Conservation (phyloP, 306 rosid species). For the Gillenia trifoliata region DNA sequence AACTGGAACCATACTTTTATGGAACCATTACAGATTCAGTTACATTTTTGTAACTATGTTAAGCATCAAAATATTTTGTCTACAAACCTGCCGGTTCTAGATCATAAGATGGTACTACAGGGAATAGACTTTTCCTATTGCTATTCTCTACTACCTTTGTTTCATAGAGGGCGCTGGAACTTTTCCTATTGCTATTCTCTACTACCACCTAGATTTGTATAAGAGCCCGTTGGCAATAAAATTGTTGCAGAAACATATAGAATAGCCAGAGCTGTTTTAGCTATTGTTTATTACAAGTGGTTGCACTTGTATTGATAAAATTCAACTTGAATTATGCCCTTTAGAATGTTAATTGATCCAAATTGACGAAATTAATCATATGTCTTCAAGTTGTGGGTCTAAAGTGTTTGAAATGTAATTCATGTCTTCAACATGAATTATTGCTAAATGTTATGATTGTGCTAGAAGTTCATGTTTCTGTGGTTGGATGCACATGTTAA, state of each 20-base stretch:
- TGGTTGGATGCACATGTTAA: too few species aligned
- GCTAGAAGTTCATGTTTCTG: too few species aligned
- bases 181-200: neutral
- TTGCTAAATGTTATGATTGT: too few species aligned
- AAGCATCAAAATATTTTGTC: neutral
- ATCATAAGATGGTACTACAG: neutral
- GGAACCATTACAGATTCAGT: neutral
- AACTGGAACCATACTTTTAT: neutral
- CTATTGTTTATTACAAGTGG: neutral
- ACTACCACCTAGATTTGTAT: neutral
- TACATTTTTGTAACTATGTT: neutral
- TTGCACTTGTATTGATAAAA: neutral
- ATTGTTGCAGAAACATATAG: neutral
- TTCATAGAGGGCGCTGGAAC: neutral
- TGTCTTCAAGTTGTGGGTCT: neutral
- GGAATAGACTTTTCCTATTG: neutral
- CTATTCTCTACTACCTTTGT: too few species aligned
- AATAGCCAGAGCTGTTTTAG: neutral
- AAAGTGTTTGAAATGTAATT: neutral
- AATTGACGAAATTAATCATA: neutral
- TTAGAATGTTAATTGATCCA: neutral
- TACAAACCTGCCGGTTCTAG: neutral
- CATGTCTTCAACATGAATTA: neutral
- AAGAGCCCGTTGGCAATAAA: neutral
- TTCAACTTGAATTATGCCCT: neutral